These are phyloP conservation scores for Anthostomella pinea DNA, from an alignment of 2,329 filamentous ascomycete genomes.

Conservation along the genomic window DNA sequence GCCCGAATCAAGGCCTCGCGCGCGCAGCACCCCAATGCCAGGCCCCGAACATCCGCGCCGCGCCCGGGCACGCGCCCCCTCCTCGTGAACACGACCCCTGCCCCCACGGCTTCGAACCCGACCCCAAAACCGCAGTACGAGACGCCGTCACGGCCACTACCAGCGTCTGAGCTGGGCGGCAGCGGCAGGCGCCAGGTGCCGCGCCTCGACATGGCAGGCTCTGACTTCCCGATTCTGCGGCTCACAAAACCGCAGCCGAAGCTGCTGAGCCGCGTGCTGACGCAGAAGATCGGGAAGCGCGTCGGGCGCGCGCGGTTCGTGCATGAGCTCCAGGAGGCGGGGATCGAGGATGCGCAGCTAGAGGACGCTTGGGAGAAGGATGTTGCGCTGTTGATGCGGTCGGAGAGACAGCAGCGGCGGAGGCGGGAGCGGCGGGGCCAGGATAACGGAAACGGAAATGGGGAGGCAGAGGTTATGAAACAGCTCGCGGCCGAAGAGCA, in stretches of 20 bases:
- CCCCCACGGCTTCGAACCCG: slow-evolving; percentile 35
- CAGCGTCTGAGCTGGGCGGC: slow-evolving; percentile 46
- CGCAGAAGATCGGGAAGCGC: slow-evolving; percentile 46
- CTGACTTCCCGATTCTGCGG: slow-evolving; percentile 64
- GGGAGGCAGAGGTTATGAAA: neutral
- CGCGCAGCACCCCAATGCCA: too few species aligned
- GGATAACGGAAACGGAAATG: neutral
- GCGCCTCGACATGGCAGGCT: slow-evolving; percentile 50
- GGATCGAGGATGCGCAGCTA: slow-evolving; percentile 9
- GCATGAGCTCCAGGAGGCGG: slow-evolving; percentile 33
- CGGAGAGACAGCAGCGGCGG: slow-evolving; percentile 1
- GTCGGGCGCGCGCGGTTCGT: slow-evolving; percentile 38
- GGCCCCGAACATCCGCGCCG: slow-evolving; percentile 15
- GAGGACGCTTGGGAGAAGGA: slow-evolving; percentile 42
- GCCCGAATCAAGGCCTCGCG: too few species aligned
- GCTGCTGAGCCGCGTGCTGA: slow-evolving; percentile 56
- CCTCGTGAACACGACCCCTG: slow-evolving; percentile 27
- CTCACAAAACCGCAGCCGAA: slow-evolving; percentile 62
- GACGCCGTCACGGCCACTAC: slow-evolving; percentile 45
- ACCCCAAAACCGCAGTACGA: slow-evolving; percentile 42
- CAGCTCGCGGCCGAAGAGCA: neutral
- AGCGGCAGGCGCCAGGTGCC: slow-evolving; percentile 54
- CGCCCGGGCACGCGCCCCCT: slow-evolving; percentile 27
- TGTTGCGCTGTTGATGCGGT: slow-evolving; percentile 8
- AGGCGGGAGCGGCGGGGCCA: neutral